These are phyloP conservation scores for Alliaria petiolata DNA, from an alignment of 345 rosid species.

Conservation along the genomic window DNA sequence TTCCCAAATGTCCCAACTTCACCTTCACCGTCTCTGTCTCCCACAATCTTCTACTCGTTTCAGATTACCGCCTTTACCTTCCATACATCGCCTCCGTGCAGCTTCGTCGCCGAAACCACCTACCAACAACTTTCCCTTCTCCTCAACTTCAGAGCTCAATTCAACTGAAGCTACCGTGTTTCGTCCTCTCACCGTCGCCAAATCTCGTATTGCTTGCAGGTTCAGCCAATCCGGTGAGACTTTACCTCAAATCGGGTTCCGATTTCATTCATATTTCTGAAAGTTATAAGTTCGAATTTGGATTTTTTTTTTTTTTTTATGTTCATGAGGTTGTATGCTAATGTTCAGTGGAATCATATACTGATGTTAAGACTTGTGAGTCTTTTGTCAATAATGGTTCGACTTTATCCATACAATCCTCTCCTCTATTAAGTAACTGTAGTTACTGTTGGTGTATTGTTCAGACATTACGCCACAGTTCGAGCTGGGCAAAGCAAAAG, in stretches of 20 bases:
- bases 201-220: conserved; percentile 22
- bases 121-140: not conserved
- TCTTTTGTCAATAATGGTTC: not conserved
- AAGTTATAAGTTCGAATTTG: not conserved
- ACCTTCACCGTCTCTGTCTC: conserved; percentile 20
- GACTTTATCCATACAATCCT: not conserved
- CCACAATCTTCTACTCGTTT: conserved; percentile 25
- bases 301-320: no score
- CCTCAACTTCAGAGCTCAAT: not conserved
- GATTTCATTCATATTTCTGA: not conserved
- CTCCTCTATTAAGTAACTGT: no score
- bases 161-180: not conserved
- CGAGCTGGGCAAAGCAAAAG: conserved; percentile 54
- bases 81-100: conserved; percentile 5
- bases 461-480: conserved; percentile 59
- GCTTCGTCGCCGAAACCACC: not conserved
- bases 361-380: not conserved
- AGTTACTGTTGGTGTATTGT: not conserved
- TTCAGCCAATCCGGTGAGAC: conserved; percentile 27
- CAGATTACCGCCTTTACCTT: conserved; percentile 15
- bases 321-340: not conserved
- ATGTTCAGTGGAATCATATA: not conserved
- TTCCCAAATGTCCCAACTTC: conserved; percentile 24
- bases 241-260: not conserved
- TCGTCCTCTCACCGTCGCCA: not conserved